Percentiles rank a stretch among this genome's conserved stretches.
These are phyloP conservation scores for Fusarium marasasianum DNA, from an alignment of 2,329 filamentous ascomycete species.

Conservation along the genomic window DNA sequence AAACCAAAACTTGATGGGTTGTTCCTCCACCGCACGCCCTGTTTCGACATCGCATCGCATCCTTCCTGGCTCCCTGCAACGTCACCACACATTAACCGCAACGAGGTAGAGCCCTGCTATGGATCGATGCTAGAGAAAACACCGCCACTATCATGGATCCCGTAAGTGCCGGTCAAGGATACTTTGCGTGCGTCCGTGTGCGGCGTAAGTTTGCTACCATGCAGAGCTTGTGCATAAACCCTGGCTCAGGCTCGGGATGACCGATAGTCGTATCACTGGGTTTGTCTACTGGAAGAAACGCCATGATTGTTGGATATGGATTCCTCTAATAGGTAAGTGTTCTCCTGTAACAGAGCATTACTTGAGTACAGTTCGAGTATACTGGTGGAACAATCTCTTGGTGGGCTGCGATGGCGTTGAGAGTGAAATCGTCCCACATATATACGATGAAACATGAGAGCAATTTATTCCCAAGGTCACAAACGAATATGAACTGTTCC, in stretches of 20 bases:
- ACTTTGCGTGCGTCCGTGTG: background rate
- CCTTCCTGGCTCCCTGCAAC: background rate
- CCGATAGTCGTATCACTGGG: slow-evolving; percentile 8
- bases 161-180: background rate
- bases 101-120: background rate
- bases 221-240: background rate
- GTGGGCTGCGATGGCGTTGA: background rate
- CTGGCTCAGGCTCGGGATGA: slow-evolving; percentile 7
- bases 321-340: background rate
- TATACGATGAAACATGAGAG: background rate
- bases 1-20: background rate
- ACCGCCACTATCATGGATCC: slow-evolving; percentile 1
- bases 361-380: background rate
- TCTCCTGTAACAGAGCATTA: background rate
- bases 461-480: background rate
- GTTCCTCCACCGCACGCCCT: background rate
- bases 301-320: background rate
- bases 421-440: background rate
- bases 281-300: background rate
- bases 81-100: slow-evolving; percentile 11
- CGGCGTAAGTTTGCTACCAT: background rate
- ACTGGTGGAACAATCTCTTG: background rate
- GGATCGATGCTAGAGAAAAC: background rate
- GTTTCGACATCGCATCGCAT: background rate
- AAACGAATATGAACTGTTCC: background rate